Conservation (phyloP, 495 filamentous ascomycete species). For the Eremomyces bilateralis region DNA sequence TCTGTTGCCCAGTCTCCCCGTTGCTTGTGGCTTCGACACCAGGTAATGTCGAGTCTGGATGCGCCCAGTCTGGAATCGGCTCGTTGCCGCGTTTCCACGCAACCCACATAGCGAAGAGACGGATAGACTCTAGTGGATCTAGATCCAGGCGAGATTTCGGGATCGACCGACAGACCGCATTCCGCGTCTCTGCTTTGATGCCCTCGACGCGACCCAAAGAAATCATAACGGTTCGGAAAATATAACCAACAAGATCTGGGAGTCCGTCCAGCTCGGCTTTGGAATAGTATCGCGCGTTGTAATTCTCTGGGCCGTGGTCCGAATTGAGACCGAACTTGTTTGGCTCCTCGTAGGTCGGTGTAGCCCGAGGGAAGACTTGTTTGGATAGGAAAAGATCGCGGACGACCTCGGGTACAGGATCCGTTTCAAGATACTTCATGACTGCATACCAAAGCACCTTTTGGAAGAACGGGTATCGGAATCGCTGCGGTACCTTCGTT, state of each 20-base stretch:
- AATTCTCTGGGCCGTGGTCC: conserved; percentile 22
- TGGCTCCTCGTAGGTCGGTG: conserved; percentile 36
- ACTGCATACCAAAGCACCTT: conserved; percentile 54
- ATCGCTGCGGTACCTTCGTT: conserved; percentile 47
- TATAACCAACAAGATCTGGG: conserved; percentile 37
- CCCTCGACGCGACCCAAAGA: conserved; percentile 39
- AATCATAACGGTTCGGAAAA: conserved; percentile 48
- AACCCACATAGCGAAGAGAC: conserved; percentile 46
- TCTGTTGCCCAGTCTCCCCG: conserved; percentile 10
- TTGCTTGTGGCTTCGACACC: conserved; percentile 8
- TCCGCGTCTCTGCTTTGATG: conserved; percentile 30
- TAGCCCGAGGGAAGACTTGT: conserved; percentile 29
- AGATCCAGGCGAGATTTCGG: conserved; percentile 21
- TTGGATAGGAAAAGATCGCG: conserved; percentile 33
- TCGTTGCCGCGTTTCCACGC: conserved; percentile 59
- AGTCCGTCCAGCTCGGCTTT: conserved; percentile 48
- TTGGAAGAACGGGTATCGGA: conserved; percentile 53
- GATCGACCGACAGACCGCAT: conserved; percentile 41
- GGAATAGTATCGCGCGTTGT: conserved; percentile 44
- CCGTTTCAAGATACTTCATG: conserved; percentile 42
- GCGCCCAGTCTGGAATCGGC: conserved; percentile 41
- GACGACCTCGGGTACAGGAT: conserved; percentile 41
- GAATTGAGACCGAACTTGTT: conserved; percentile 30
- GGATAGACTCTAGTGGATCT: conserved; percentile 38
- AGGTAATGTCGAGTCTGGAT: conserved; percentile 16